phyloP scores from a whole-genome alignment of 139 green algal species.

The Closterium sp. region DNA sequence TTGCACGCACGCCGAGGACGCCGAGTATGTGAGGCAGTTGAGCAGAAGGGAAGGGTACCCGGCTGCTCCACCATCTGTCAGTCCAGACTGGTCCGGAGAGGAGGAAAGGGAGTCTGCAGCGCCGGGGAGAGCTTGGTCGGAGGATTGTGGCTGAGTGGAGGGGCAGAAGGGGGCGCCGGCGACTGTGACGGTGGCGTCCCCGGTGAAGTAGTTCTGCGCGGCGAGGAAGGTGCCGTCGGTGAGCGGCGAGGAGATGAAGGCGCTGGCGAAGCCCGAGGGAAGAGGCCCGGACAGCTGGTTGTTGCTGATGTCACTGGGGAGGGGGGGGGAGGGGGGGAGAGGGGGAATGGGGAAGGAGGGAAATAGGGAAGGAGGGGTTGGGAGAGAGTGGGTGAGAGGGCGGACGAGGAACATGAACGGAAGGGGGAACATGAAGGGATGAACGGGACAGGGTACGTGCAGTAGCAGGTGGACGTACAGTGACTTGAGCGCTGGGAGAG shows the following conservation, averaged over 20 bases:
- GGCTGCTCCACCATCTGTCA: background rate
- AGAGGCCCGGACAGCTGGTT: background rate
- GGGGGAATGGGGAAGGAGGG: background rate
- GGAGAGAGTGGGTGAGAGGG: conserved; percentile 1
- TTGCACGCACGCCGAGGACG: background rate
- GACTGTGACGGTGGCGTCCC: background rate
- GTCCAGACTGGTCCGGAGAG: background rate
- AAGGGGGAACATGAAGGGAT: background rate
- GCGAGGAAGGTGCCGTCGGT: background rate
- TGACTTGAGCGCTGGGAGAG: background rate
- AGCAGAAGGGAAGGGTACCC: background rate
- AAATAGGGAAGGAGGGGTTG: background rate
- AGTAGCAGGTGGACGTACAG: background rate
- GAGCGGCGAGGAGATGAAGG: background rate
- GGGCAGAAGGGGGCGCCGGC: background rate
- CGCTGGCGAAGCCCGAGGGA: background rate
- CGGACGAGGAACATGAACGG: background rate
- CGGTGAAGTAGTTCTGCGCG: background rate
- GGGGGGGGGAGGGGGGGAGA: background rate
- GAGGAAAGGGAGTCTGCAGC: background rate
- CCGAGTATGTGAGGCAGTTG: background rate
- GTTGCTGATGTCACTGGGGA: background rate
- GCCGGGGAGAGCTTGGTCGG: background rate
- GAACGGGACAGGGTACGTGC: too few species aligned
- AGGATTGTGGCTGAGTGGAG: background rate